These are phyloP conservation scores for Bothriochloa decipiens DNA, from an alignment of 176 grass and related monocot genomes.

Conservation along the genomic window DNA sequence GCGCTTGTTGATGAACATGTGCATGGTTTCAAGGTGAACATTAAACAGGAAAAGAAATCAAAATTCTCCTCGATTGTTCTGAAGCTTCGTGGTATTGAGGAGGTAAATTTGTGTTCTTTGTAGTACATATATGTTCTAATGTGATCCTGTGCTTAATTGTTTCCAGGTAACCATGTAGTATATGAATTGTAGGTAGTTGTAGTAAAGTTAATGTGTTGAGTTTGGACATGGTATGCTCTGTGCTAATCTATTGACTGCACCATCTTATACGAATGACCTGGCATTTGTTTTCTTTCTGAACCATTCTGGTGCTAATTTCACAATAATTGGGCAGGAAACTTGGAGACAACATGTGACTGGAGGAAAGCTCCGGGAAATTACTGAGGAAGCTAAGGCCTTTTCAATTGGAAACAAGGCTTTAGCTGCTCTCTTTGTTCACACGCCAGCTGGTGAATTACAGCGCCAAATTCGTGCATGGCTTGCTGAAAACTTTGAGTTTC, in stretches of 20 bases:
- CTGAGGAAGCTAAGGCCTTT: slow-evolving; percentile 93
- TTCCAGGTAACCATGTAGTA: slow-evolving; percentile 3
- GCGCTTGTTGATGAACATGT: slow-evolving; percentile 76
- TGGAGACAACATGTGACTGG: slow-evolving; percentile 98
- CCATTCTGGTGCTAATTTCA: slow-evolving; percentile 21
- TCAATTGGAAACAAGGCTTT: slow-evolving; percentile 88
- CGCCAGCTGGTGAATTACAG: slow-evolving; percentile 97
- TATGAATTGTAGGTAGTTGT: slow-evolving; percentile 14
- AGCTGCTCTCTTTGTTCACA: slow-evolving; percentile 97
- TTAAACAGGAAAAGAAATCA: slow-evolving; percentile 95
- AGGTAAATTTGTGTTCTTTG: slow-evolving; percentile 55
- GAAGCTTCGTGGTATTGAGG: slow-evolving; percentile 96
- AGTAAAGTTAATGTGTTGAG: slow-evolving; percentile 30
- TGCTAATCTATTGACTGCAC: slow-evolving; percentile 23
- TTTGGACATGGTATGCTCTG: slow-evolving; percentile 36
- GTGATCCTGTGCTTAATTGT: slow-evolving; percentile 31
- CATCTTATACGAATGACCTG: neutral
- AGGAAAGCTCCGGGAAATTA: slow-evolving; percentile 96
- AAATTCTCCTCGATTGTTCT: slow-evolving; percentile 92
- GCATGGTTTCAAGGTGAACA: slow-evolving; percentile 93
- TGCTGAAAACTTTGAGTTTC: slow-evolving; percentile 95
- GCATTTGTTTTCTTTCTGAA: slow-evolving; percentile 16
- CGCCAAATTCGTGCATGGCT: slow-evolving; percentile 96
- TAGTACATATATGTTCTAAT: neutral
- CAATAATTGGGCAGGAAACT: slow-evolving; percentile 71